Conservation (phyloP, 345 rosid species). For the Acer campestre region DNA sequence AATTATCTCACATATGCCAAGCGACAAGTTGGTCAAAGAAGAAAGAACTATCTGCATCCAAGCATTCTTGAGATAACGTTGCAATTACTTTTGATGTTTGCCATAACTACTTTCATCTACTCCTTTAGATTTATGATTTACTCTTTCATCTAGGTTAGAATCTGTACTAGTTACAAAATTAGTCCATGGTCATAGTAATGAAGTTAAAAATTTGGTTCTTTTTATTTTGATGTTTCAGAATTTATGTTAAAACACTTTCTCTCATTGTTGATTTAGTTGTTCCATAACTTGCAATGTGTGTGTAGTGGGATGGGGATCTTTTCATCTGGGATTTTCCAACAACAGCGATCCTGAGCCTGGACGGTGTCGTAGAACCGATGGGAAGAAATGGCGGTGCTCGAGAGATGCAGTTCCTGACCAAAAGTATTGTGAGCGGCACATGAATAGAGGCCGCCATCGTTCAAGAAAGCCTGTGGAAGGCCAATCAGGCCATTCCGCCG, state of each 20-base stretch:
- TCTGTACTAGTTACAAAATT: not conserved
- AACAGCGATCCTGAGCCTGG: conserved; percentile 94
- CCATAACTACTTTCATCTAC: not conserved
- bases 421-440: conserved; percentile 96
- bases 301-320: conserved; percentile 77
- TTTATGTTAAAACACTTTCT: not conserved
- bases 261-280: not conserved
- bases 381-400: conserved; percentile 99
- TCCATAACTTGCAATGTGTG: not conserved
- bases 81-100: too few relatives aligned
- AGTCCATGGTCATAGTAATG: not conserved
- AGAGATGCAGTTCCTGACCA: conserved; percentile 91
- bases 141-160: not conserved
- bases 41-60: not conserved
- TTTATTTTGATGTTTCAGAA: not conserved
- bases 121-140: not conserved
- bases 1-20: too few relatives aligned
- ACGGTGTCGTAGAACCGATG: conserved; percentile 96
- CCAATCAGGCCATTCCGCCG: conserved; percentile 73
- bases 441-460: conserved; percentile 99
- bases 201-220: not conserved
- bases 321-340: conserved; percentile 81
- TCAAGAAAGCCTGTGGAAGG: conserved; percentile 99
- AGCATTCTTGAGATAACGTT: not conserved
- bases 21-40: not conserved